phyloP scores from a whole-genome alignment of 2,329 filamentous ascomycete genomes.

The Neurospora crassa region DNA sequence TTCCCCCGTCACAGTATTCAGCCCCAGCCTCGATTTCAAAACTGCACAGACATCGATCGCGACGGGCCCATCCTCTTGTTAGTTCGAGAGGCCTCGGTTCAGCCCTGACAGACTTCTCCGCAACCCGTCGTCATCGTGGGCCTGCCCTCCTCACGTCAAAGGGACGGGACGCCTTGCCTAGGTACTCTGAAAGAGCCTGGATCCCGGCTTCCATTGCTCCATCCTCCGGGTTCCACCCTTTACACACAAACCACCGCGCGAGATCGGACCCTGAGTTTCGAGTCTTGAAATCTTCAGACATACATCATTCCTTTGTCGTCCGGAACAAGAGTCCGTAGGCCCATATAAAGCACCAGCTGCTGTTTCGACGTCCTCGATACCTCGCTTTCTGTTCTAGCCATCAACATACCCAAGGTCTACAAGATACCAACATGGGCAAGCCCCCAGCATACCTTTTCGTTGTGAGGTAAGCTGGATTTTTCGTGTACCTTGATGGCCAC shows the following conservation, averaged over 20 bases:
- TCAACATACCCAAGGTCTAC: neutral
- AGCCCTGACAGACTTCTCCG: neutral
- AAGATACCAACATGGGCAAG: conserved; percentile 25
- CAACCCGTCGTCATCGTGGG: neutral
- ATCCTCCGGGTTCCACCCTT: neutral
- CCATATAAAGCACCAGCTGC: conserved; percentile 8
- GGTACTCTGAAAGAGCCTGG: neutral
- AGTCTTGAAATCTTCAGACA: neutral
- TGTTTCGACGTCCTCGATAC: neutral
- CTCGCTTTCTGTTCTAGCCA: neutral
- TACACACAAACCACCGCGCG: neutral
- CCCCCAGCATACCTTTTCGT: conserved; percentile 35
- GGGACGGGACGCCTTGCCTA: neutral
- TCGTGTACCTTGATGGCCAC: neutral
- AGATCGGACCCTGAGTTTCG: neutral
- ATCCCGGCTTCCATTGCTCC: neutral
- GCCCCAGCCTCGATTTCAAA: neutral
- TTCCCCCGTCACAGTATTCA: neutral
- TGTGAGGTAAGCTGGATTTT: conserved; percentile 27
- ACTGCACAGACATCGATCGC: neutral
- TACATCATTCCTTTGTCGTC: neutral
- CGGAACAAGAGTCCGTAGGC: neutral
- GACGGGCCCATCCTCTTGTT: neutral
- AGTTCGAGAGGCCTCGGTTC: neutral
- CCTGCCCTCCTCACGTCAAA: neutral